A percentile compares a stretch with the other conserved stretches of the same genome.
Conservation (phyloP, 352 stramenopile genomes). For the Phytophthora multivora region DNA sequence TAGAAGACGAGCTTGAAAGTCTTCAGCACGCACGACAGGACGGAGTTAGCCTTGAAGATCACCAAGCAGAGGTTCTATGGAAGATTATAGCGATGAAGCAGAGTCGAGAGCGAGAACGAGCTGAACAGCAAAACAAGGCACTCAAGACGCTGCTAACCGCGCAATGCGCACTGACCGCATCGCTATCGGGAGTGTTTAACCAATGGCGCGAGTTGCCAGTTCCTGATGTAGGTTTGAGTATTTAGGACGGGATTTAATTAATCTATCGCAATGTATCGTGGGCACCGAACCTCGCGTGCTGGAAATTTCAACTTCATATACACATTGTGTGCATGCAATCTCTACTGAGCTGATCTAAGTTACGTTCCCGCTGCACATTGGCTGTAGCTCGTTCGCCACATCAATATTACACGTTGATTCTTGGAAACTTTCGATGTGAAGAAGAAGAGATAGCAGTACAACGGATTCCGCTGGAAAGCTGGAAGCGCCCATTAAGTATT, state of each 20-base stretch:
- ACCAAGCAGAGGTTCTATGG: conserved; percentile 7
- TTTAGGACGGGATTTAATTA: conserved; percentile 4
- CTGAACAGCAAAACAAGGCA: conserved; percentile 23
- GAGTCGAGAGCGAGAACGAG: conserved; percentile 18
- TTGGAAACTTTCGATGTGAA: conserved; percentile 1
- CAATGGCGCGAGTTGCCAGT: conserved; percentile 14
- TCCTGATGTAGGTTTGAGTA: conserved; percentile 8
- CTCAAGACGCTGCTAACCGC: conserved; percentile 24
- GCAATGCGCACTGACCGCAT: conserved; percentile 17
- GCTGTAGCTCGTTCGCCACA: not conserved
- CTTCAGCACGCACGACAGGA: not conserved
- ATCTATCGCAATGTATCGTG: too few relatives aligned
- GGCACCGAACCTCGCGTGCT: too few relatives aligned
- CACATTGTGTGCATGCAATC: too few relatives aligned
- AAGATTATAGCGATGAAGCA: conserved; percentile 25
- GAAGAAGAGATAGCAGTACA: not conserved
- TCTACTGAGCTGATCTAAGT: too few relatives aligned
- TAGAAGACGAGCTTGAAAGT: conserved; percentile 14
- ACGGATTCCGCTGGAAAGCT: not conserved
- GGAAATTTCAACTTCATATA: too few relatives aligned
- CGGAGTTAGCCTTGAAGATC: not conserved
- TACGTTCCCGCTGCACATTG: too few relatives aligned
- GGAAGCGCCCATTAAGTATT: conserved; percentile 12
- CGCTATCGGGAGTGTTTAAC: conserved; percentile 17
- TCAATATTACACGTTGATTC: conserved; percentile 8